Percentiles rank a stretch among this genome's conserved stretches.
Evolutionary conservation across 2,329 filamentous ascomycete genomes (phyloP).

Genomic region (Alternaria ethzedia): DNA sequence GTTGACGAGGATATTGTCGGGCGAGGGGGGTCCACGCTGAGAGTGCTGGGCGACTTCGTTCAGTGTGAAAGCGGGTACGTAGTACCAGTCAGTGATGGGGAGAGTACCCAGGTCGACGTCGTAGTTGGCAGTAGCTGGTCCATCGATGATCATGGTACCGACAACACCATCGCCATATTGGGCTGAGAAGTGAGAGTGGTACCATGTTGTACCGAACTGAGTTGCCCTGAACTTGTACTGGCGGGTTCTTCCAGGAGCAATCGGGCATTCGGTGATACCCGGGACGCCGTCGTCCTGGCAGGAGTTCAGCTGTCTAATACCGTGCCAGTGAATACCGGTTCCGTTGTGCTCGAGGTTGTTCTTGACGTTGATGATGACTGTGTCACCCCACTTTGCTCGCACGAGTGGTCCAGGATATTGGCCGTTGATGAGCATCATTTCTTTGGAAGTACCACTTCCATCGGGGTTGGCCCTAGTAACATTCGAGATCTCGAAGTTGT

Average conservation of each 20-base stretch:
- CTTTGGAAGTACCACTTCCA: conserved; percentile 44
- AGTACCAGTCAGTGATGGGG: conserved; percentile 70
- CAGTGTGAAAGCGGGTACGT: conserved; percentile 39
- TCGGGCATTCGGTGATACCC: conserved; percentile 66
- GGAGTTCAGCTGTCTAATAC: conserved; percentile 48
- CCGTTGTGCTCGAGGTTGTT: conserved; percentile 53
- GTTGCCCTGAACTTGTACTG: conserved; percentile 66
- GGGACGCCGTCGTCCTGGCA: conserved; percentile 63
- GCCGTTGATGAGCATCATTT: conserved; percentile 55
- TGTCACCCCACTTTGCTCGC: conserved; percentile 49
- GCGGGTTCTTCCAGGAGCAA: conserved; percentile 63
- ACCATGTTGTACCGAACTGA: conserved; percentile 55
- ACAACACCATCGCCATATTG: conserved; percentile 54
- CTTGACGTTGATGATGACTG: conserved; percentile 49
- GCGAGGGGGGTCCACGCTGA: conserved; percentile 41
- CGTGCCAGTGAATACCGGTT: conserved; percentile 61
- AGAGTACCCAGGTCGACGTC: conserved; percentile 68
- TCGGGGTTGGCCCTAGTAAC: conserved; percentile 49
- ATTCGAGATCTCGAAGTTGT: conserved; percentile 52
- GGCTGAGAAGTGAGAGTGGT: conserved; percentile 52
- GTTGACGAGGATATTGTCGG: conserved; percentile 59
- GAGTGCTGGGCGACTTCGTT: conserved; percentile 42
- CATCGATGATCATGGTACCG: conserved; percentile 51
- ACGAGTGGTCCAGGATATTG: conserved; percentile 67
- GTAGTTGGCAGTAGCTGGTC: conserved; percentile 52